Conservation (phyloP, 805 yeast genomes). For the Barnettozyma wickerhamii region DNA sequence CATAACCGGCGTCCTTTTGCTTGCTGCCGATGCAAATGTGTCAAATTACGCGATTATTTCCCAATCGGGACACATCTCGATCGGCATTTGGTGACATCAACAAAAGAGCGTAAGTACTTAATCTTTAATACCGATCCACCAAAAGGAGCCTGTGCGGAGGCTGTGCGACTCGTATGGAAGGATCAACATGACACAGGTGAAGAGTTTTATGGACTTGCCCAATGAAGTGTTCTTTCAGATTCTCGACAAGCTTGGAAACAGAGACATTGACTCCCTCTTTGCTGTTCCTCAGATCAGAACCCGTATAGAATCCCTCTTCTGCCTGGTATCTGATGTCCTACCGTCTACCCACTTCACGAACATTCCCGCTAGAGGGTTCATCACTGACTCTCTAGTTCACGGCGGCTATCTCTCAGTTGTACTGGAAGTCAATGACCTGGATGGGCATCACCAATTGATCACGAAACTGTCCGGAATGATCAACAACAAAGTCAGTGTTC, state of each 20-base stretch:
- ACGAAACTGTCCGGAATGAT: slow-evolving; percentile 1
- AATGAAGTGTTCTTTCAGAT: slow-evolving; percentile 3
- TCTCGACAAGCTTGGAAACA: not conserved
- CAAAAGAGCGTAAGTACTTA: no score
- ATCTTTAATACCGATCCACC: no score
- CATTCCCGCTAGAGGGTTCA: not conserved
- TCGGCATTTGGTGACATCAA: no score
- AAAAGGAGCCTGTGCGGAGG: no score
- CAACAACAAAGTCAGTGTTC: slow-evolving; percentile 9
- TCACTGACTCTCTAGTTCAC: no score
- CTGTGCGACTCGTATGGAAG: no score
- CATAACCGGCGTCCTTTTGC: no score
- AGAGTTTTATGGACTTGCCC: slow-evolving; percentile 1
- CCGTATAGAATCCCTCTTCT: slow-evolving; percentile 1
- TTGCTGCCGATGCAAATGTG: no score
- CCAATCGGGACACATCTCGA: no score
- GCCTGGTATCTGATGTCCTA: slow-evolving; percentile 2
- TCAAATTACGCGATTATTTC: no score
- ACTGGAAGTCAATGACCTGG: slow-evolving; percentile 14
- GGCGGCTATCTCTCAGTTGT: slow-evolving; percentile 5
- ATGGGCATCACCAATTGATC: not conserved
- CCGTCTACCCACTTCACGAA: not conserved
- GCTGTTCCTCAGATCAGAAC: not conserved
- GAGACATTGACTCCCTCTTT: not conserved
- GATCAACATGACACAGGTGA: not conserved